A percentile compares a stretch with the other conserved stretches of the same genome.
Evolutionary conservation across 1,284 basidiomycete genomes (phyloP).

Genomic region (Ceratobasidium sp.): DNA sequence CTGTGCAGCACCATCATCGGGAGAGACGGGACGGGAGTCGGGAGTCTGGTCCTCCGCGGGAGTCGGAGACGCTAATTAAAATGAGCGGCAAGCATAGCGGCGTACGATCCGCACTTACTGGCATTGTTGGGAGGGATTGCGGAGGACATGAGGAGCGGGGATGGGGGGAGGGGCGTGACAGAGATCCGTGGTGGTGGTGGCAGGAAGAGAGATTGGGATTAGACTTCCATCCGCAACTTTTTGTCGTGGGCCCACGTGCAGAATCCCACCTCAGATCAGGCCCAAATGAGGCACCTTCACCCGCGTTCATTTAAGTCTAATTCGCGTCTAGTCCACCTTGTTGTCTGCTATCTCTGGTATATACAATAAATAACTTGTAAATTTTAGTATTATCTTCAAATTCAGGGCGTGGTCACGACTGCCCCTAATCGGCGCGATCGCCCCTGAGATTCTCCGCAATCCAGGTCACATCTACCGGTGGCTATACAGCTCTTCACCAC

Average conservation of each 20-base stretch:
- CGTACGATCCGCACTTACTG: conserved; percentile 29
- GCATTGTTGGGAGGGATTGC: conserved; percentile 37
- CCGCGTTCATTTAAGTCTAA: neutral
- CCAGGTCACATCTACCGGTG: conserved; percentile 25
- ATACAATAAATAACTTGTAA: neutral
- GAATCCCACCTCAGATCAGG: conserved; percentile 10
- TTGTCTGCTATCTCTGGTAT: neutral
- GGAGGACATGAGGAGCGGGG: conserved; percentile 35
- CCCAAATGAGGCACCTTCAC: neutral
- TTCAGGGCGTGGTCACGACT: conserved; percentile 17
- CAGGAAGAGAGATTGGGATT: conserved; percentile 44
- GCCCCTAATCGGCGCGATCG: conserved; percentile 18
- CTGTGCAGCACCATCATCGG: conserved; percentile 39
- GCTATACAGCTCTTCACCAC: conserved; percentile 24
- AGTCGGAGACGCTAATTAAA: conserved; percentile 41
- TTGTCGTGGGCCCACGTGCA: conserved; percentile 39
- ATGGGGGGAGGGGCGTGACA: conserved; percentile 39
- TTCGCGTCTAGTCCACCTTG: neutral
- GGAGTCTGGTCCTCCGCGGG: conserved; percentile 44
- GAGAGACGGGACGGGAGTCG: conserved; percentile 47
- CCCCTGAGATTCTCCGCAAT: conserved; percentile 13
- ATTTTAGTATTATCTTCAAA: conserved; percentile 1
- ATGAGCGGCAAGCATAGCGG: conserved; percentile 4
- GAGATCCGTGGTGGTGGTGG: conserved; percentile 27
- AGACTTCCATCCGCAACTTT: conserved; percentile 31